phyloP scores from a whole-genome alignment of 2,329 filamentous ascomycete genomes.

The Exutisphaerella laricina region DNA sequence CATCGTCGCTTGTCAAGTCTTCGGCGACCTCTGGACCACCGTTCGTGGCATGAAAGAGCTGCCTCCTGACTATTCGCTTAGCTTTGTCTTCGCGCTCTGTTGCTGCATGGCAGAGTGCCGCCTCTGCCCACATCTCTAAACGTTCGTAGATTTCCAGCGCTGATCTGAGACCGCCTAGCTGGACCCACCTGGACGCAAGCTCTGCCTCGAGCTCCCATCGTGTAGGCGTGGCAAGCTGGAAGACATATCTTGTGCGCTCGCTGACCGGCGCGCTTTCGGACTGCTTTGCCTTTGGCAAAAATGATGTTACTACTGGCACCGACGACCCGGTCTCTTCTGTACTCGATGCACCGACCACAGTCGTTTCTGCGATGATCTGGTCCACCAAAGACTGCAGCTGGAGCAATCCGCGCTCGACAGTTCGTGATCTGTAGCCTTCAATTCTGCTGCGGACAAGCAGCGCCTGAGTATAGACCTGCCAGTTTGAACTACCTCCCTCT shows the following conservation, averaged over 20 bases:
- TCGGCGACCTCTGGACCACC: conserved; percentile 36
- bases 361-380: conserved; percentile 84
- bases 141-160: conserved; percentile 95
- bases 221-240: conserved; percentile 75
- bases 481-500: conserved; percentile 84
- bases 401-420: conserved; percentile 79
- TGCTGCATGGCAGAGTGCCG: conserved; percentile 78
- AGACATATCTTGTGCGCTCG: conserved; percentile 75
- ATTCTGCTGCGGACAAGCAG: conserved; percentile 84
- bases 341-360: conserved; percentile 11
- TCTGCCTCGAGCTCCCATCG: conserved; percentile 94
- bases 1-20: conserved; percentile 33
- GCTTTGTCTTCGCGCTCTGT: conserved; percentile 81
- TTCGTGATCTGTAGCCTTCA: conserved; percentile 79
- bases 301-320: conserved; percentile 55
- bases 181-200: conserved; percentile 86
- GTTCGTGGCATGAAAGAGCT: conserved; percentile 65
- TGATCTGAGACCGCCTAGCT: conserved; percentile 77
- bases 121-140: conserved; percentile 89
- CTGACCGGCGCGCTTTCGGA: conserved; percentile 72
- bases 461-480: conserved; percentile 96
- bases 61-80: conserved; percentile 65
- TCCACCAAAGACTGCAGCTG: conserved; percentile 95
- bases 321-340: conserved; percentile 34
- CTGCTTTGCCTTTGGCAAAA: conserved; percentile 70